Base-by-base conservation (phyloP, 1,284 basidiomycete species). In the Sporisorium graminicola region DNA sequence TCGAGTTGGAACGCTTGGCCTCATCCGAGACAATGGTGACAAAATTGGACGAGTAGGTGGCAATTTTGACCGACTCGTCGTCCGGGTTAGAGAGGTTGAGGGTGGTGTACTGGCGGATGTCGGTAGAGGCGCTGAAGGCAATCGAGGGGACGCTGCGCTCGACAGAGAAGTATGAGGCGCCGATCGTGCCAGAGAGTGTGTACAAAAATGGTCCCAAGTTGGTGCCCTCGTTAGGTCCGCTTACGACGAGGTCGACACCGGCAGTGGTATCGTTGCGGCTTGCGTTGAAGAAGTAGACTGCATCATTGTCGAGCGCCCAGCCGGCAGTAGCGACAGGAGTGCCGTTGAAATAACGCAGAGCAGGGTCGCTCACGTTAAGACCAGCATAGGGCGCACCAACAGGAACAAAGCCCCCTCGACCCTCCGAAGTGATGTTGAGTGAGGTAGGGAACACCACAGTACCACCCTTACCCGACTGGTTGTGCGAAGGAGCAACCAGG, bases 181-280 rank as follows among this genome's bases (percentile, higher is more conserved):
- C 82, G 31, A 81, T 57, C n/a, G 82, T 82, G 12, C 80, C 82
- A n/a, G 47, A 61, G n/a, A 83, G 68, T 13, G 81, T 80, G 58
- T 65, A 79, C 20, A 83, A 58, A 56, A 79, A 81, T 6, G 78
- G 52, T 22, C 78, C 80, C 20, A 82, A 60, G 57, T 81, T 81
- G 43, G 55, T 71, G 18, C 77, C 75, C 26, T 75, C 77, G 52
- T 77, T 74, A 33, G 79, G 72, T 14, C 77, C 71, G 10, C 57
- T 56, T 31, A 79, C 74, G 20, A 74, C 55, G 14, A 79, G 69
- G 46, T 81, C 70, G 2, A 74, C 67, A 27, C 59, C 65, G 13
- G 62, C 66, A 7, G 53, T 62, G 13, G 42, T 42, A 18, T 64
- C 65, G 52, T 60, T 63, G 14, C 31, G 20, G 20, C 51, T 73